These are phyloP conservation scores for Piper betle DNA, from an alignment of 164 flowering plant genomes.

Conservation along the genomic window DNA sequence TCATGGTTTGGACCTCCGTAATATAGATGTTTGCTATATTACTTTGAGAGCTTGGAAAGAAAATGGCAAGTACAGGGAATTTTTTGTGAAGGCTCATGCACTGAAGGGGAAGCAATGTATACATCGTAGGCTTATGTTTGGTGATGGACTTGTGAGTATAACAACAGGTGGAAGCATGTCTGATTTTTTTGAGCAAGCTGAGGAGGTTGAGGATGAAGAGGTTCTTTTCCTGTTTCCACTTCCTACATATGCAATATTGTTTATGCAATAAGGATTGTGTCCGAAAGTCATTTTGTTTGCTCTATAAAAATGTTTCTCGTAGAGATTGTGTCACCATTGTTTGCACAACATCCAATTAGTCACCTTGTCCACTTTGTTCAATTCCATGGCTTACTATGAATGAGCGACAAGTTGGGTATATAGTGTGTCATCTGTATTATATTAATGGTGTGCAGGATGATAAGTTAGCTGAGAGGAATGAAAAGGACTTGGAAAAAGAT, in stretches of 20 bases:
- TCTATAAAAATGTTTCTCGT: no score
- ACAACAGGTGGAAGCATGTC: slow-evolving; percentile 76
- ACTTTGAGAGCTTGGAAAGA: slow-evolving; percentile 82
- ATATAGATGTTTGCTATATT: slow-evolving; percentile 67
- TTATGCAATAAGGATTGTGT: no score
- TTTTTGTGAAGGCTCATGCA: slow-evolving; percentile 96
- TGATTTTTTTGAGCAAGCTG: slow-evolving; percentile 96
- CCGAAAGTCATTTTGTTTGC: no score
- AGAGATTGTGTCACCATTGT: no score
- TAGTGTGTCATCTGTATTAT: no score
- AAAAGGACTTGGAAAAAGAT: slow-evolving; percentile 91
- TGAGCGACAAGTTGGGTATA: background rate
- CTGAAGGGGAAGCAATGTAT: slow-evolving; percentile 88
- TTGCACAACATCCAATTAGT: no score
- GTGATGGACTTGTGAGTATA: slow-evolving; percentile 84
- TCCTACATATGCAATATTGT: background rate
- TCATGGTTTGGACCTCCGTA: slow-evolving; percentile 69
- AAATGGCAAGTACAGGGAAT: slow-evolving; percentile 82
- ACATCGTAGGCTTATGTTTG: slow-evolving; percentile 85
- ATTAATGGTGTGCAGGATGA: slow-evolving; percentile 54
- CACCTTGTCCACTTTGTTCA: no score
- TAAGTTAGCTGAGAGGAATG: slow-evolving; percentile 88
- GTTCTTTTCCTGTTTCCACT: slow-evolving; percentile 14
- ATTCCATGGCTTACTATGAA: no score
- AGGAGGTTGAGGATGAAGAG: slow-evolving; percentile 99